phyloP scores from a whole-genome alignment of 179 eudicot genomes.

The Pouteria campechiana region DNA sequence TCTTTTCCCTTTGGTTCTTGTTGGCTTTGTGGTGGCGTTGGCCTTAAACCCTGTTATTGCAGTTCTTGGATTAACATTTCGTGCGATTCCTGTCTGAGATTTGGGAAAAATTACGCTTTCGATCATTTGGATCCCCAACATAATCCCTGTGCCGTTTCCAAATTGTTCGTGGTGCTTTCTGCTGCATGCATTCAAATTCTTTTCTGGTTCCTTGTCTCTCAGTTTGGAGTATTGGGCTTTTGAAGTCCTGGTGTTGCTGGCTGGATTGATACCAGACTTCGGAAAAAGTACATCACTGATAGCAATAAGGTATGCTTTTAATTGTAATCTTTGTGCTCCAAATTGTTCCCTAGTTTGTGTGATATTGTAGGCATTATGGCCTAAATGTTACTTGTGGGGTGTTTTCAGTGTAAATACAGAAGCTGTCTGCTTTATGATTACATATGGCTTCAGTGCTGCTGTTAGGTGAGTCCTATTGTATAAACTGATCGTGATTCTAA shows the following conservation, averaged over 20 bases:
- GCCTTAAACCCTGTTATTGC: too few species aligned
- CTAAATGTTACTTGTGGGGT: too few species aligned
- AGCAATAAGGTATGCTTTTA: slow-evolving; percentile 56
- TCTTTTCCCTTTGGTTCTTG: too few species aligned
- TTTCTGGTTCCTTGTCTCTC: slow-evolving; percentile 1
- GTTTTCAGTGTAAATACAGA: slow-evolving; percentile 64
- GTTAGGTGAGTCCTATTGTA: slow-evolving; percentile 40
- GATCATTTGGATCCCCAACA: too few species aligned
- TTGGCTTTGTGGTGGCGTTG: too few species aligned
- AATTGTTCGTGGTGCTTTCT: too few species aligned
- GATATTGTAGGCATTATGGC: neutral
- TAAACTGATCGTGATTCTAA: neutral
- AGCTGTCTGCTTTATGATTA: slow-evolving; percentile 51
- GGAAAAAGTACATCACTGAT: slow-evolving; percentile 50
- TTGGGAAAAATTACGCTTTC: too few species aligned
- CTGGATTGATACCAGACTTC: slow-evolving; percentile 61
- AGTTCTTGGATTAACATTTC: too few species aligned
- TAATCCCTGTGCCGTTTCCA: too few species aligned
- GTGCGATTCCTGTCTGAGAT: too few species aligned
- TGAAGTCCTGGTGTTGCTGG: slow-evolving; percentile 65
- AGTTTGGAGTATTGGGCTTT: slow-evolving; percentile 87
- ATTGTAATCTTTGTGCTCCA: neutral
- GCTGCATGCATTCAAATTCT: too few species aligned
- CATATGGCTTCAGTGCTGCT: slow-evolving; percentile 69
- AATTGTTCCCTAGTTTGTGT: neutral